Conservation (phyloP, 2,329 filamentous ascomycete species). For the Teratosphaeria nubilosa region DNA sequence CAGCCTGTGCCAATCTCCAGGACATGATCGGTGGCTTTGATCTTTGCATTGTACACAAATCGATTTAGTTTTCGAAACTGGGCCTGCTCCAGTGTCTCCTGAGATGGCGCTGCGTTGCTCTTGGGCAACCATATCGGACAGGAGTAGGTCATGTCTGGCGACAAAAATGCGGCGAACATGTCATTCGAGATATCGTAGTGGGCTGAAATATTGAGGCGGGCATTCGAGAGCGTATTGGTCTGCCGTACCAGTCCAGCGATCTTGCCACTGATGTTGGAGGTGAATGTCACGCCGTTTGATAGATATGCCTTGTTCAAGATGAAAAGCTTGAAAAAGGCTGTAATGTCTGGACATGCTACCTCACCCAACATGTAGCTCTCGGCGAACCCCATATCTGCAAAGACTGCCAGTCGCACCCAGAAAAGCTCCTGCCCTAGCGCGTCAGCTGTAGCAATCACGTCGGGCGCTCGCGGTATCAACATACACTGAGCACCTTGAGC, state of each 20-base stretch:
- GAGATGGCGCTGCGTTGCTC: constrained; percentile 30
- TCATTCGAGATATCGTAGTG: constrained; percentile 70
- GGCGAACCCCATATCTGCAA: constrained; percentile 66
- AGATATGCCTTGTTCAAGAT: constrained; percentile 54
- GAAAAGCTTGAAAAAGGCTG: constrained; percentile 64
- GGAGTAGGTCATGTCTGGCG: constrained; percentile 67
- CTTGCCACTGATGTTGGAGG: constrained; percentile 49
- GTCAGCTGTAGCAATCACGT: neutral
- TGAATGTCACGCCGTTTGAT: constrained; percentile 53
- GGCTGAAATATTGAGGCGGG: constrained; percentile 56
- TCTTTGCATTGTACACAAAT: constrained; percentile 55
- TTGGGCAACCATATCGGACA: constrained; percentile 55
- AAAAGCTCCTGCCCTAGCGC: constrained; percentile 46
- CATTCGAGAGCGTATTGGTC: constrained; percentile 40
- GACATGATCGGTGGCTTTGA: constrained; percentile 57
- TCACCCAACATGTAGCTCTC: constrained; percentile 66
- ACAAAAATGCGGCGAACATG: constrained; percentile 65
- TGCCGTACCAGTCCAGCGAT: constrained; percentile 44
- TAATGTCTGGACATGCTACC: constrained; percentile 55
- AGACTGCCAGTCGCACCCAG: constrained; percentile 59
- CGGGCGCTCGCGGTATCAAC: neutral
- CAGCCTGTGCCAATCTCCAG: constrained; percentile 68
- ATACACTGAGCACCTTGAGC: constrained; percentile 44
- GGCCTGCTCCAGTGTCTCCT: constrained; percentile 53
- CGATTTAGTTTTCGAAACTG: constrained; percentile 57